These are phyloP conservation scores for Thraustochytrium striatum DNA, from an alignment of 352 stramenopile genomes.

Conservation along the genomic window DNA sequence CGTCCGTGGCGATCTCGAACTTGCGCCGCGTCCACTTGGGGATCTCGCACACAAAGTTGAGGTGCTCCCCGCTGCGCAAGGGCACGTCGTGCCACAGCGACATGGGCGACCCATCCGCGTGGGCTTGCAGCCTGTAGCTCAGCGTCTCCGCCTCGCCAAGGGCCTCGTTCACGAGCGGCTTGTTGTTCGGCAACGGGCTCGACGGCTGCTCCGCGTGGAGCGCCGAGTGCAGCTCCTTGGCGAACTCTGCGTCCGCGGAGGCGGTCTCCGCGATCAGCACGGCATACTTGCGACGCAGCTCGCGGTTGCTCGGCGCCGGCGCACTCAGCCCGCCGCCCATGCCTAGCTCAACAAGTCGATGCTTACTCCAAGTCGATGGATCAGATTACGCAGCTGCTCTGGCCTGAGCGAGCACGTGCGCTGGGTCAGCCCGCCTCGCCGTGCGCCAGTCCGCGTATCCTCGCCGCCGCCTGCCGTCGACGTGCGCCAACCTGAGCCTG, in stretches of 20 bases:
- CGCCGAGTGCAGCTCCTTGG: not conserved
- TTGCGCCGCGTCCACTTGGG: slow-evolving; percentile 94
- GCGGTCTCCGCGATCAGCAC: not conserved
- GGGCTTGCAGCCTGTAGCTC: slow-evolving; percentile 66
- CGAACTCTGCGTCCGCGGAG: too few relatives aligned
- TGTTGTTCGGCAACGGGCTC: not conserved
- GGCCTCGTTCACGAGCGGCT: not conserved
- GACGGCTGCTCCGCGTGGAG: not conserved
- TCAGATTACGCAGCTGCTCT: too few relatives aligned
- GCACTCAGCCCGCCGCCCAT: not conserved
- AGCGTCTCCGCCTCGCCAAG: slow-evolving; percentile 64
- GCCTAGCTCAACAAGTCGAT: too few relatives aligned
- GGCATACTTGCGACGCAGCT: not conserved
- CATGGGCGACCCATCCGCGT: slow-evolving; percentile 67
- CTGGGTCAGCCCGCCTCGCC: too few relatives aligned
- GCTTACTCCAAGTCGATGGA: too few relatives aligned
- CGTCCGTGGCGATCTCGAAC: slow-evolving; percentile 96
- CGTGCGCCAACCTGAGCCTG: too few relatives aligned
- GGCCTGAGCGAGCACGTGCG: too few relatives aligned
- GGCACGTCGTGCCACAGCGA: slow-evolving; percentile 97
- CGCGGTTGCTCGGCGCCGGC: not conserved
- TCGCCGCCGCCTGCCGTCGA: too few relatives aligned
- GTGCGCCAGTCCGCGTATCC: too few relatives aligned
- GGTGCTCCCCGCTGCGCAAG: slow-evolving; percentile 74
- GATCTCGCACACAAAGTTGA: slow-evolving; percentile 97